Base-by-base conservation (phyloP, 768 basidiomycete genomes). In the Auriscalpium orientale region DNA sequence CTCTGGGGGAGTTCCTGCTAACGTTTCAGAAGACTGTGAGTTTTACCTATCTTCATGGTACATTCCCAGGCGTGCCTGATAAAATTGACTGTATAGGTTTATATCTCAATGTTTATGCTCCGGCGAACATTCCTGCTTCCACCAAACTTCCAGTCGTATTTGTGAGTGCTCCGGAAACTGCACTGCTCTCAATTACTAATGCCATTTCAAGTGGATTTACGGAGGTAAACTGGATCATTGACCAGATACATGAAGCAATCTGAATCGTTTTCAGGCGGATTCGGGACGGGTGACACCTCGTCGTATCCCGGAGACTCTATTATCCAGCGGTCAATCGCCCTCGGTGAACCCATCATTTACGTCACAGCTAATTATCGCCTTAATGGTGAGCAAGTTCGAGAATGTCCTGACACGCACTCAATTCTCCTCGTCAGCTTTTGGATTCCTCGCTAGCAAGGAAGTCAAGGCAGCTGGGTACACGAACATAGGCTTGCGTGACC, bases 291-390 rank as follows among this genome's bases (percentile, higher is more conserved):
- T 43, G 40, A 18, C 12, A 18, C 4, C 13, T 43, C 40, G n/a
- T 43, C 40, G 40, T 13, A 43, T 43, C 40, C 40, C 46, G 58
- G 58, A 8, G 49, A 47, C 16, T 36, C 49, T 20, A 44, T 58
- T 37, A 55, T 58, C 9, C 36, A 18, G 21, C 55, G 58, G 36
- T 58, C 58, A 16, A 56, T 58, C 10, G 49, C 28, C 15, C 48
- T 58, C 15, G 45, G 44, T 8, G 40, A 56, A 46, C 58, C 58
- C 35, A 35, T 58, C 2, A 51, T 58, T 16, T 56, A 56, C 38
- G 58, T 58, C 9, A 48, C 55, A 12, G 36, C 44, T 20, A 58
- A 58, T 38, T 56, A 58, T 38, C 46, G 40, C n/a, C 3, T 43
- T 18, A 43, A 12, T 13, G 40, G 40, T 43, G 12, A 13, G 40